Base-by-base conservation (phyloP, 1,284 basidiomycete species). In the Sparassis latifolia region DNA sequence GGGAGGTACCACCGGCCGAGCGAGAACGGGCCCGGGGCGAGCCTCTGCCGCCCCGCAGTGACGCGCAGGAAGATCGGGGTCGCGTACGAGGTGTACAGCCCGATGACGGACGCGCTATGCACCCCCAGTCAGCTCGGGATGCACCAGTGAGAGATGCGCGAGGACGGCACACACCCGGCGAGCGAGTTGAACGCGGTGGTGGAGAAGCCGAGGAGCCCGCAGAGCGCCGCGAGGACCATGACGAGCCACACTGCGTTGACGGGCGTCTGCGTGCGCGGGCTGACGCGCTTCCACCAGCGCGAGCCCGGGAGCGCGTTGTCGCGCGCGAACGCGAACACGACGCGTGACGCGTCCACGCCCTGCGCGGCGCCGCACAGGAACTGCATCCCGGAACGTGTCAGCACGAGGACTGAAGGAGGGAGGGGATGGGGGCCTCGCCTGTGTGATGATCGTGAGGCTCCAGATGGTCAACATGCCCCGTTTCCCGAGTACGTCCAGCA, bases 171-270 rank as follows among this genome's bases (percentile, higher is more conserved):
- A 40, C 55, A 84, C 83, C 82, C 80, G 9, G 82, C 82, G 31
- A 86, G 72, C 20, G 82, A 84, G 5, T 76, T 70, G 38, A 86
- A 61, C 2, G 82, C 84, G 0, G 84, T 73, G 30, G 64, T 59
- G 6, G 82, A 84, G 61, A 88, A 86, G 0, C 82, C 82, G 3
- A 88, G 68, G 2, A 84, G 66, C 12, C 84, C 85, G 48, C 79
- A 80, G 35, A 87, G 58, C 2, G 69, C 79, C 2, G 83, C 67
- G 31, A 68, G 61, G 33, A 67, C 62, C 65, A 86, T 82, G 30
- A 85, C 84, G 33, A 86, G 70, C 84, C 84, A 86, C 4, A 84
- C 84, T 2, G 84, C 84, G 56, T 84, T 79, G 9, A 86, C 82
- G 0, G 84, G 84, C 1, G 85, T 86, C 56, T 79, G 78, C 4